These are phyloP conservation scores for Fonsecaea monophora DNA, from an alignment of 2,329 filamentous ascomycete species.

Conservation along the genomic window DNA sequence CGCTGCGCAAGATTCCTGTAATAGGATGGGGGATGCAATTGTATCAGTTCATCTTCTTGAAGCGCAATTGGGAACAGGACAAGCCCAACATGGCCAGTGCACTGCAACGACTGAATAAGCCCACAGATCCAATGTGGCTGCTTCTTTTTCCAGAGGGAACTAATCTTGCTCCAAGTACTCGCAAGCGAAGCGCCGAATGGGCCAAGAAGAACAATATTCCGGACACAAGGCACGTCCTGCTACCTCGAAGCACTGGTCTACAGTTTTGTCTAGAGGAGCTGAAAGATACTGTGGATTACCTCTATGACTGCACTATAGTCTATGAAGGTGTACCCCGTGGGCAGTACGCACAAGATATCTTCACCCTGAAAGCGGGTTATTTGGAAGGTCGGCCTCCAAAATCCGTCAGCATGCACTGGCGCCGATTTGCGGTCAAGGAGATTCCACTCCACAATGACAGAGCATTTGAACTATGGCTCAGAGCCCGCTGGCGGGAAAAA, in stretches of 20 bases:
- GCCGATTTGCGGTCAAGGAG: conserved; percentile 74
- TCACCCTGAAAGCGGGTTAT: conserved; percentile 78
- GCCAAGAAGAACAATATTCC: conserved; percentile 75
- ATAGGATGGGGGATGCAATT: conserved; percentile 83
- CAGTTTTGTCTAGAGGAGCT: conserved; percentile 81
- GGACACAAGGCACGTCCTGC: conserved; percentile 75
- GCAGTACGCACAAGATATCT: conserved; percentile 79
- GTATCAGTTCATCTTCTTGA: conserved; percentile 89
- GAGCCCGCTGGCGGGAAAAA: conserved; percentile 83
- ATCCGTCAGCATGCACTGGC: conserved; percentile 90
- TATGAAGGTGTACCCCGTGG: conserved; percentile 53
- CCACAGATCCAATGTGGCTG: conserved; percentile 81
- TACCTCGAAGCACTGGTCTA: conserved; percentile 81
- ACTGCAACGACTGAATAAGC: conserved; percentile 70
- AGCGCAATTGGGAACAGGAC: conserved; percentile 85
- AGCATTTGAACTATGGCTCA: conserved; percentile 77
- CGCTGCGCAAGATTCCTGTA: conserved; percentile 78
- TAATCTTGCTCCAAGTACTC: conserved; percentile 74
- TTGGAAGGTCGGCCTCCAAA: conserved; percentile 82
- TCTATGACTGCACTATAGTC: conserved; percentile 69
- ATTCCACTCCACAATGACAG: conserved; percentile 74
- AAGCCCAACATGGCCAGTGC: conserved; percentile 76
- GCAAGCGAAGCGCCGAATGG: conserved; percentile 74
- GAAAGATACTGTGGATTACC: conserved; percentile 74
- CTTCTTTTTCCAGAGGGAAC: conserved; percentile 88